A percentile compares a stretch with the other conserved stretches of the same genome.
Evolutionary conservation across 2,329 filamentous ascomycete genomes (phyloP).

Genomic region (Pseudovirgaria hyperparasitica): DNA sequence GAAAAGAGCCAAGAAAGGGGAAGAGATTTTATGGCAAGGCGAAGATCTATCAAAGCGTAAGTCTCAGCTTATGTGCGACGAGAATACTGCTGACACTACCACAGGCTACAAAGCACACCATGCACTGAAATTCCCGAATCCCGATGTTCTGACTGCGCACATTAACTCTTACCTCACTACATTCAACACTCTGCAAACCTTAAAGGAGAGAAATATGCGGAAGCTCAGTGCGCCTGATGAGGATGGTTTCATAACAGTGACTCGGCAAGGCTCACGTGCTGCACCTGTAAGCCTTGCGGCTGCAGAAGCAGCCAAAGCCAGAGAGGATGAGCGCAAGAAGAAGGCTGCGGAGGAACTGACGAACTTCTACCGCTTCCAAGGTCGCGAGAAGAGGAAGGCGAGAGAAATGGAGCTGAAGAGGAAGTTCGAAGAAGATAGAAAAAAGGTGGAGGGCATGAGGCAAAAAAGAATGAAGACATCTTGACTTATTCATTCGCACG

Average conservation of each 20-base stretch:
- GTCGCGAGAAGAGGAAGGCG: slow-evolving; percentile 65
- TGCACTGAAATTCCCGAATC: slow-evolving; percentile 57
- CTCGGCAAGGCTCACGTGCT: slow-evolving; percentile 57
- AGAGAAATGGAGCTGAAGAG: slow-evolving; percentile 55
- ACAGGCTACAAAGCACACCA: slow-evolving; percentile 52
- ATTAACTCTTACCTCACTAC: slow-evolving; percentile 78
- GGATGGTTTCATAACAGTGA: slow-evolving; percentile 91
- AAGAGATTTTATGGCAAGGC: slow-evolving; percentile 56
- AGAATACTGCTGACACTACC: slow-evolving; percentile 14
- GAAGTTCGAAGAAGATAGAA: slow-evolving; percentile 65
- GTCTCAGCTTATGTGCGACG: slow-evolving; percentile 11
- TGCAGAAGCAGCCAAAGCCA: slow-evolving; percentile 47
- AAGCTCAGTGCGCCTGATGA: slow-evolving; percentile 69
- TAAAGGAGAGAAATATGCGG: slow-evolving; percentile 49
- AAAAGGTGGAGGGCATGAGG: slow-evolving; percentile 58
- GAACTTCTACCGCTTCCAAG: slow-evolving; percentile 78
- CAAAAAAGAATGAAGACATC: slow-evolving; percentile 42
- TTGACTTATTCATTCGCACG: too few relatives aligned
- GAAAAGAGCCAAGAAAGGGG: slow-evolving; percentile 42
- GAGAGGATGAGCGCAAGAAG: slow-evolving; percentile 45
- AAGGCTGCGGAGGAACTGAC: slow-evolving; percentile 42
- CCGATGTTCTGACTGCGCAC: slow-evolving; percentile 50
- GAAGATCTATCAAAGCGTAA: slow-evolving; percentile 32
- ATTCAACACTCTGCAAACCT: slow-evolving; percentile 57
- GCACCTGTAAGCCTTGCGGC: slow-evolving; percentile 66